These are phyloP conservation scores for Solioccasus polychromus DNA, from an alignment of 768 basidiomycete species.

Conservation along the genomic window DNA sequence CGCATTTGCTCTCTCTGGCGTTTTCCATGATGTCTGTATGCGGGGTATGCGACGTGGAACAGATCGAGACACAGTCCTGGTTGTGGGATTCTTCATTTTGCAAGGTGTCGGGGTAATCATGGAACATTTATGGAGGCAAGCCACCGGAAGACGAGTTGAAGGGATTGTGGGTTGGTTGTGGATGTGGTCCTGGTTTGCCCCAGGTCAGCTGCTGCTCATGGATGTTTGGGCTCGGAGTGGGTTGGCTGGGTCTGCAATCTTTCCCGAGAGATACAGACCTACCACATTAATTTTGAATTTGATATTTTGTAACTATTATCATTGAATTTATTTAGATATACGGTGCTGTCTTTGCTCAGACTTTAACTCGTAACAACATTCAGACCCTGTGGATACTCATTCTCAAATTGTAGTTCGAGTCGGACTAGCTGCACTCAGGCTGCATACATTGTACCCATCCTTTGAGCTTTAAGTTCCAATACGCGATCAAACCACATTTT, in stretches of 20 bases:
- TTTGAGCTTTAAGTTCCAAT: no score
- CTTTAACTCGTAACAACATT: no score
- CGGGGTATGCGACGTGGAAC: conserved; percentile 57
- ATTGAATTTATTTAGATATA: no score
- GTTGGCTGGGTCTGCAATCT: conserved; percentile 13
- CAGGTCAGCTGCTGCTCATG: conserved; percentile 46
- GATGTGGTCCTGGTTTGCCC: conserved; percentile 45
- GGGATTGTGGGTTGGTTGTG: conserved; percentile 53
- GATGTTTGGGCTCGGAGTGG: conserved; percentile 38
- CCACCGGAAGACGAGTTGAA: conserved; percentile 44
- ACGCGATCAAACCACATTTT: no score
- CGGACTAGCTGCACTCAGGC: no score
- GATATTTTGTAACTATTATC: no score
- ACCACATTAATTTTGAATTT: conserved; percentile 10
- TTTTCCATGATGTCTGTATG: conserved; percentile 55
- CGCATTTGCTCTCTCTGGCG: conserved; percentile 57
- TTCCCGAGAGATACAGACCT: conserved; percentile 20
- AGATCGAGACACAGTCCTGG: conserved; percentile 38
- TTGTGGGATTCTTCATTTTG: conserved; percentile 55
- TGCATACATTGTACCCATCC: no score
- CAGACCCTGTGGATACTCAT: no score
- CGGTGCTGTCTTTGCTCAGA: no score
- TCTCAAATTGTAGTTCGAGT: no score
- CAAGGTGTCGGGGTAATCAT: conserved; percentile 51
- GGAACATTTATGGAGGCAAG: conserved; percentile 45